Conservation (phyloP, 495 filamentous ascomycete species). For the Aeminium ludgeri region DNA sequence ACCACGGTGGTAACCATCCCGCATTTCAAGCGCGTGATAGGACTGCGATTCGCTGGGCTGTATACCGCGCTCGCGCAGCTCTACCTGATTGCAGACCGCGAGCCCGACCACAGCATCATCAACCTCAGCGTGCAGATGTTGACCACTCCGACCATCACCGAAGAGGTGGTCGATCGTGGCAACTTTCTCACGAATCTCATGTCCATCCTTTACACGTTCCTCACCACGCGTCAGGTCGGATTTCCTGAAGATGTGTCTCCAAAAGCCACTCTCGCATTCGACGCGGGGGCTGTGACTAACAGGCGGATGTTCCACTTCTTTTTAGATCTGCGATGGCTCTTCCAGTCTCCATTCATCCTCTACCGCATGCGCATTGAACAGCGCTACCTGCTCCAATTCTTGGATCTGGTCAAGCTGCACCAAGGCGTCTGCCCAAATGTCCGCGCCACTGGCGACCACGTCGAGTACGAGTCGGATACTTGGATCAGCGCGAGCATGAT, state of each 20-base stretch:
- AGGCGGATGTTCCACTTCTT: slow-evolving; percentile 94
- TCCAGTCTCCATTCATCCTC: slow-evolving; percentile 73
- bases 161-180: slow-evolving; percentile 83
- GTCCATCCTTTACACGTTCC: slow-evolving; percentile 91
- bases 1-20: slow-evolving; percentile 89
- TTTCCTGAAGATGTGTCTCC: slow-evolving; percentile 76
- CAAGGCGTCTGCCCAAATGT: slow-evolving; percentile 94
- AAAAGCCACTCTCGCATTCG: slow-evolving; percentile 73
- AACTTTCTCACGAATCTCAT: slow-evolving; percentile 92
- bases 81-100: slow-evolving; percentile 88
- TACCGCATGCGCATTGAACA: slow-evolving; percentile 63
- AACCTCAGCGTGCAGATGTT: slow-evolving; percentile 92
- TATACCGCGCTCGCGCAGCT: slow-evolving; percentile 88
- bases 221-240: slow-evolving; percentile 87
- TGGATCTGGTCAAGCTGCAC: slow-evolving; percentile 86
- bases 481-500: slow-evolving; percentile 95
- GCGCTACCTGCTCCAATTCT: slow-evolving; percentile 78
- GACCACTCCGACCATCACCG: slow-evolving; percentile 87
- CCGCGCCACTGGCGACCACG: slow-evolving; percentile 80
- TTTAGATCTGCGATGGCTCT: slow-evolving; percentile 75
- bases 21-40: slow-evolving; percentile 89
- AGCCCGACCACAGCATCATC: slow-evolving; percentile 96
- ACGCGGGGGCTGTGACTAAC: slow-evolving; percentile 84
- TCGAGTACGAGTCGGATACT: slow-evolving; percentile 94
- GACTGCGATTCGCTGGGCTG: slow-evolving; percentile 76